Evolutionary conservation across 306 rosid species (phyloP), one percentile per base, ranked within the genome.

Genomic region (Cucurbita maxima): DNA sequence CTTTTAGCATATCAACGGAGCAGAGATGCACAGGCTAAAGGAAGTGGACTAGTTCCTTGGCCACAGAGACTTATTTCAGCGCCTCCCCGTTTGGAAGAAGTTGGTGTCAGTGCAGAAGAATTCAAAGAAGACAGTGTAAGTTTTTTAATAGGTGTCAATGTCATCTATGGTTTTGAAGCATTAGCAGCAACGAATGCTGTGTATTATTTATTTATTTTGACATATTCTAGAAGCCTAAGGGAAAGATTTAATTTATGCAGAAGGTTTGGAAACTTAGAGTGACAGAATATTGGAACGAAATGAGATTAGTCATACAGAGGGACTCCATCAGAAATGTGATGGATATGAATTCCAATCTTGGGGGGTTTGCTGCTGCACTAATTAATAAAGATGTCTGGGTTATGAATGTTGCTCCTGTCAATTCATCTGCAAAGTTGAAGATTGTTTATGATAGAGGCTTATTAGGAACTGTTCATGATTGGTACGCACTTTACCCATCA

Each of bases 331-430:
- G 88, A 82, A 87, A 87, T 81, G 75, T 87, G 36, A 82, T 84
- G 88, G 90, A 87, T 73, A 87, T 87, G 90, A 84, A 87, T 81
- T 87, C 90, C 71, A 77, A 87, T 76, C 84, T 84, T 62, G 88
- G 90, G 34, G 88, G 90, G 47, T 87, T 87, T 79, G 90, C 87
- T 59, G 82, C 90, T 78, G 87, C 86, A 69, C 76, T 87, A 66
- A 52, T 54, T 75, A 79, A 77, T 52, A 77, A 79, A 75, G 85
- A 84, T 18, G 81, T 84, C 48, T 84, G 90, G 90, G 90, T 87
- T 67, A 87, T 87, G 90, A 87, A 87, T 78, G 85, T 87, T 38
- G 81, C 87, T 76, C 79, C 90, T 78, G 82, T 77, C 58, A 54
- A 53, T 74, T 78, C 76, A 22, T 87, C 86, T 61, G 75, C 83